Conservation (phyloP, 192 early-diverging fungal genomes). For the Entomortierella beljakovae region DNA sequence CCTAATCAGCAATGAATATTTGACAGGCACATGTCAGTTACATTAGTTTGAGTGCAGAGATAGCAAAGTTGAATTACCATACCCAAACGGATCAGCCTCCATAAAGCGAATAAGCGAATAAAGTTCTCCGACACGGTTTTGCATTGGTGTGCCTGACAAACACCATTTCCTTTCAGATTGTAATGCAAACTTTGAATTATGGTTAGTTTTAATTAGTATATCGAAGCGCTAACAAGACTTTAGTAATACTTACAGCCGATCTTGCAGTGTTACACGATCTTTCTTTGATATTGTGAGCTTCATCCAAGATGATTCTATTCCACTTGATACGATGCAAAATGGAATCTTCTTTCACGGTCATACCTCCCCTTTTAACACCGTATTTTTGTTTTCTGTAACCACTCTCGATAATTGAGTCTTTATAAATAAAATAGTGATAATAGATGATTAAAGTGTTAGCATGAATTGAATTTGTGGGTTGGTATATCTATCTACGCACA, state of each 20-base stretch:
- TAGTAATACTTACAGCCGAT: conserved; percentile 66
- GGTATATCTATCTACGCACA: not conserved
- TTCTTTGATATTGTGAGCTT: conserved; percentile 94
- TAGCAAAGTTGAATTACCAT: not conserved
- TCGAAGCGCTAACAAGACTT: too few species aligned
- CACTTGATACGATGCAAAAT: conserved; percentile 81
- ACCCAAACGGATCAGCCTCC: conserved; percentile 65
- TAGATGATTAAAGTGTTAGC: too few species aligned
- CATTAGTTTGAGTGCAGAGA: conserved; percentile 45
- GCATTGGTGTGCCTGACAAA: conserved; percentile 92
- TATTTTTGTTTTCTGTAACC: conserved; percentile 76
- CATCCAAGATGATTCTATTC: conserved; percentile 88
- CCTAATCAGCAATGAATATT: too few species aligned
- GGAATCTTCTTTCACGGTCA: conserved; percentile 70
- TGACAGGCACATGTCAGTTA: too few species aligned
- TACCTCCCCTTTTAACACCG: conserved; percentile 74
- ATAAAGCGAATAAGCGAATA: conserved; percentile 93
- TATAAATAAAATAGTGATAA: conserved; percentile 25
- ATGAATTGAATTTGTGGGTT: too few species aligned
- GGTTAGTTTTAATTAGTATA: not conserved
- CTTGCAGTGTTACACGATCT: conserved; percentile 85
- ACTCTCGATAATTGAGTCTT: conserved; percentile 82
- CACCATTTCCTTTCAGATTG: conserved; percentile 78
- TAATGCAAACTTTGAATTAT: conserved; percentile 70
- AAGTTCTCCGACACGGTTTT: conserved; percentile 94